Base-by-base conservation (phyloP, 495 filamentous ascomycete genomes). In the Polyplosphaeria fusca region DNA sequence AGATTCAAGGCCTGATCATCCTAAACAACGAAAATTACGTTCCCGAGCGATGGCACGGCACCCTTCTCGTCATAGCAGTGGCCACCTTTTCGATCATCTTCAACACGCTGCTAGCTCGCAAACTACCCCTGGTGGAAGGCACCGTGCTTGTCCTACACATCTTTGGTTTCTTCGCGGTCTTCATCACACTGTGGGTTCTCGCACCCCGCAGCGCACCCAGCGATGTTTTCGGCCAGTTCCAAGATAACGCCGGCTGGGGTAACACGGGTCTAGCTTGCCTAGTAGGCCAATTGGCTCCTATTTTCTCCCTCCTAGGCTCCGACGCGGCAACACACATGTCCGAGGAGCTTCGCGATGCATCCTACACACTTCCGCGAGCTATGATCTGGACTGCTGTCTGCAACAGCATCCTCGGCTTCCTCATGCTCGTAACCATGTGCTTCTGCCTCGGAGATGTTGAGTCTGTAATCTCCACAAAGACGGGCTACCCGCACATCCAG, bases 1-100 rank as follows among this genome's bases (percentile, higher is more conserved):
- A 76, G 55, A 73, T 79, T 19, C 69, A 79, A 47, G 73, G 67
- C 7, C 65, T 81, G 3, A 68, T 77, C 42, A 60, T 72, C 4
- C 35, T 80, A 22, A 72, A 72, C 43, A 49, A 67, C 50, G 54
- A 51, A 1, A 38, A 40, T 13, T 64, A 67, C 45, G 57, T 62
- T 4, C 50, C 51, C 2, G 25, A 56, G 26, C 44, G 64, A 12
- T 71, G 68, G 68, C 68, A 71, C n/a, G 54, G 47, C 13, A 69
- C 65, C 11, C 44, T 70, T 3, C 30, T 71, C 14, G 51, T 67
- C 14, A 60, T 64, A 30, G 50, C 61, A 14, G 52, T 71, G 26
- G 41, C 56, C 14, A 30, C 49, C 37, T 53, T 67, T 32, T 61
- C 60, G 26, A 44, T 61, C 30, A 47, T 61, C 16, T 68, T 71